A percentile compares a stretch with the other conserved stretches of the same genome.
These are phyloP conservation scores for Astragalus glycyphyllos DNA, from an alignment of 306 rosid species.

Conservation along the genomic window DNA sequence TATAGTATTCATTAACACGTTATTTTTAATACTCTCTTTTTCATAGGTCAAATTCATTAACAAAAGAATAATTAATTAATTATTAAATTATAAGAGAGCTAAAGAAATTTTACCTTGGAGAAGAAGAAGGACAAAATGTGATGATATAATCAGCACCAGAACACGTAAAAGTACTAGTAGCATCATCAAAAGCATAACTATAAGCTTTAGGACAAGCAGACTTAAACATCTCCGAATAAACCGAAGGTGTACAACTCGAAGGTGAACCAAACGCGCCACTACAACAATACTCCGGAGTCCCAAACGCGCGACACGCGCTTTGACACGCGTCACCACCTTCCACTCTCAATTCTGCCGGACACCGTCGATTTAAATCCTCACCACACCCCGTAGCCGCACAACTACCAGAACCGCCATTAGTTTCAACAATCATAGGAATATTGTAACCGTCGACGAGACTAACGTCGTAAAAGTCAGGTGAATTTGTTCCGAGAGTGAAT, in stretches of 20 bases:
- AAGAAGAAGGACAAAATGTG: slow-evolving; percentile 78
- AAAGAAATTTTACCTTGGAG: slow-evolving; percentile 55
- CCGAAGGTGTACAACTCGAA: slow-evolving; percentile 62
- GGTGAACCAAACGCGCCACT: slow-evolving; percentile 68
- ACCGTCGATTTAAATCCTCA: slow-evolving; percentile 65
- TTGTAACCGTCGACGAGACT: slow-evolving; percentile 94
- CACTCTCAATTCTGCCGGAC: slow-evolving; percentile 73
- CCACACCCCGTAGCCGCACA: slow-evolving; percentile 76
- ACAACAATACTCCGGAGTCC: slow-evolving; percentile 76
- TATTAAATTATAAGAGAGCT: too few relatives aligned
- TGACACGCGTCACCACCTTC: slow-evolving; percentile 76
- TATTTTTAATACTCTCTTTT: too few relatives aligned
- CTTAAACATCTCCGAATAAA: slow-evolving; percentile 75
- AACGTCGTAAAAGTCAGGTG: slow-evolving; percentile 82
- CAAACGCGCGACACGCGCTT: slow-evolving; percentile 89
- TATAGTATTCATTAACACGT: too few relatives aligned
- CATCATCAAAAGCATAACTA: slow-evolving; percentile 88
- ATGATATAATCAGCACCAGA: slow-evolving; percentile 67
- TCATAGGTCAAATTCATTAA: too few relatives aligned
- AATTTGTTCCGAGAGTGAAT: slow-evolving; percentile 65
- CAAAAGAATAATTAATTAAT: background rate
- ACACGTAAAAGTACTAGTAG: slow-evolving; percentile 79
- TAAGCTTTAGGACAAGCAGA: slow-evolving; percentile 80
- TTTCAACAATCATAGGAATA: slow-evolving; percentile 72
- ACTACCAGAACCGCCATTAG: slow-evolving; percentile 62